phyloP scores from a whole-genome alignment of 352 stramenopile genomes.

The Globisporangium sylvaticum region DNA sequence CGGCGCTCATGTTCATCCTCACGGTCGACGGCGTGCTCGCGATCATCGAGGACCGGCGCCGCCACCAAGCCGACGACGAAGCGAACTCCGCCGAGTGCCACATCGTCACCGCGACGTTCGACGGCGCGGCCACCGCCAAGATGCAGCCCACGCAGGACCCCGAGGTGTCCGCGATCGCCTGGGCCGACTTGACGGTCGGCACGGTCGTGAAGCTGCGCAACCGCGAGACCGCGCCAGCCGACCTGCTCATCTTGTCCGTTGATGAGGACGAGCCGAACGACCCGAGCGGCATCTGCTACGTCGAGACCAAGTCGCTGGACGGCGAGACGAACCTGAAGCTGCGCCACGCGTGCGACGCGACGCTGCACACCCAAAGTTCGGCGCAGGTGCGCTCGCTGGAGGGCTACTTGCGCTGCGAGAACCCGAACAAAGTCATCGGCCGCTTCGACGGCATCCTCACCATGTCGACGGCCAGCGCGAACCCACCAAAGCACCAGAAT shows the following conservation, averaged over 20 bases:
- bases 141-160: constrained; percentile 30
- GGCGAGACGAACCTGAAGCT: constrained; percentile 91
- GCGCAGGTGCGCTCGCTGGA: constrained; percentile 32
- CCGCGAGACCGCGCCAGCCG: constrained; percentile 74
- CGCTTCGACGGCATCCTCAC: constrained; percentile 72
- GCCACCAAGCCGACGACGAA: constrained; percentile 75
- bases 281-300: constrained; percentile 77
- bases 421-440: constrained; percentile 77
- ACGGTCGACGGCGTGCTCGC: constrained; percentile 80
- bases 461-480: constrained; percentile 19
- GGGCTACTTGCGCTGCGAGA: constrained; percentile 60
- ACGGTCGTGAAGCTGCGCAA: constrained; percentile 77
- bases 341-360: constrained; percentile 60
- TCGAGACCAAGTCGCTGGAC: constrained; percentile 88
- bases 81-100: constrained; percentile 75
- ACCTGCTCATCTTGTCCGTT: constrained; percentile 81
- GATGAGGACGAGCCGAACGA: constrained; percentile 64
- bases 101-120: constrained; percentile 49
- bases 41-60: constrained; percentile 79
- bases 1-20: constrained; percentile 87
- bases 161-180: constrained; percentile 53
- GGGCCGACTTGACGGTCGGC: constrained; percentile 76
- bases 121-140: constrained; percentile 21
- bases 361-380: constrained; percentile 35
- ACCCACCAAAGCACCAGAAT: constrained; percentile 7